Evolutionary conservation across 805 yeast species (phyloP).

Genomic region (Metschnikowia peoriensis): DNA sequence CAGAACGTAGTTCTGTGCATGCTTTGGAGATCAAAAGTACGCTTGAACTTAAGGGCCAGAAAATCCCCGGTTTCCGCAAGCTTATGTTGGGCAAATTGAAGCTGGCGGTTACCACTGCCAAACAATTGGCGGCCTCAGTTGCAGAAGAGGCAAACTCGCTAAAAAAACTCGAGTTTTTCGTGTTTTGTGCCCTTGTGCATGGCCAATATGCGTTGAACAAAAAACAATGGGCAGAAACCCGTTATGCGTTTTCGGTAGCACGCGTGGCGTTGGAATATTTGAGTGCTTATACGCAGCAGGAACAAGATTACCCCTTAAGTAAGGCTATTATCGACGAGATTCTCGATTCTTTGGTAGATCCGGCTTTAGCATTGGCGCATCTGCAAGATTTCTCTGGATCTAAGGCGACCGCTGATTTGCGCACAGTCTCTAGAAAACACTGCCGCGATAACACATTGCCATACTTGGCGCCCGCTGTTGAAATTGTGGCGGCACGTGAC

Average conservation of each 20-base stretch:
- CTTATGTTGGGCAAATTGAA: constrained; percentile 62
- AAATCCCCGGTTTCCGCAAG: constrained; percentile 45
- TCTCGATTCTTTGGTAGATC: constrained; percentile 60
- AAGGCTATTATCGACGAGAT: constrained; percentile 53
- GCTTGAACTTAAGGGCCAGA: constrained; percentile 52
- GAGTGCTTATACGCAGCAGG: constrained; percentile 12
- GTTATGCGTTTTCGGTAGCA: constrained; percentile 55
- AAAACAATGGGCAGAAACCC: constrained; percentile 55
- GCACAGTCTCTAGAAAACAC: constrained; percentile 46
- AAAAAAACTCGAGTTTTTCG: constrained; percentile 30
- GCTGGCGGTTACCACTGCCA: constrained; percentile 50
- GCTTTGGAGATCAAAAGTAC: constrained; percentile 61
- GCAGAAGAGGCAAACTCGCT: constrained; percentile 35
- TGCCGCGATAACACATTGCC: constrained; percentile 29
- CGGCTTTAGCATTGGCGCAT: constrained; percentile 56
- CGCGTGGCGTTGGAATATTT: constrained; percentile 60
- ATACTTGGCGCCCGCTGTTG: constrained; percentile 40
- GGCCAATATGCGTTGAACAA: constrained; percentile 53
- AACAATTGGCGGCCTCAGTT: constrained; percentile 42
- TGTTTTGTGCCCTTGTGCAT: constrained; percentile 46
- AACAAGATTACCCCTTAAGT: constrained; percentile 4
- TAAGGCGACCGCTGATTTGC: constrained; percentile 43
- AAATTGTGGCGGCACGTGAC: constrained; percentile 39
- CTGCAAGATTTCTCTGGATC: constrained; percentile 34
- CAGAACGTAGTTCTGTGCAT: constrained; percentile 74